These are phyloP conservation scores for Fraxinus floribunda DNA, from an alignment of 305 asterid genomes.

Conservation along the genomic window DNA sequence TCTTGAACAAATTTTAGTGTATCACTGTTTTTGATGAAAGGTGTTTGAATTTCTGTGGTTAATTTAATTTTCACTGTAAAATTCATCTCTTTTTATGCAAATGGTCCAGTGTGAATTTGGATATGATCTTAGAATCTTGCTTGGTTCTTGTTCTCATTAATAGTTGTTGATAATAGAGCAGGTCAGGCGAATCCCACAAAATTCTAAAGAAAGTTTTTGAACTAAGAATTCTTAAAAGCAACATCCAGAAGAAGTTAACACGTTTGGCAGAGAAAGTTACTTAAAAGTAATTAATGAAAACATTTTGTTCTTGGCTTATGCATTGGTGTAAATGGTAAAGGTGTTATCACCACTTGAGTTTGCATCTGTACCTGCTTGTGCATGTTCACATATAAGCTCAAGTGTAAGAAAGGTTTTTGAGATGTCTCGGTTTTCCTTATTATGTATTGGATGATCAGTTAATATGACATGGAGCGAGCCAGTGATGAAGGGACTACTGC, in stretches of 20 bases:
- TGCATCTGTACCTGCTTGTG: neutral
- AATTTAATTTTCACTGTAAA: neutral
- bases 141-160: neutral
- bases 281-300: neutral
- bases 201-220: neutral
- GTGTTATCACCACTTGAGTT: neutral
- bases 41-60: neutral
- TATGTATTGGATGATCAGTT: constrained; percentile 42
- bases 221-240: neutral
- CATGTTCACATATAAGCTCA: neutral
- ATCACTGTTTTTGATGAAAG: constrained; percentile 7
- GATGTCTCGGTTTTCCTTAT: constrained; percentile 15
- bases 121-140: neutral
- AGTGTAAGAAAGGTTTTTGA: neutral
- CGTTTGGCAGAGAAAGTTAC: neutral
- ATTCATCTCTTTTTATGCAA: neutral
- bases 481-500: constrained; percentile 59
- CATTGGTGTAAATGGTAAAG: neutral
- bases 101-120: neutral
- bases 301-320: neutral
- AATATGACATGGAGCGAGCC: constrained; percentile 78
- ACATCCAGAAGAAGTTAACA: neutral
- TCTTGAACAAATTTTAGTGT: constrained; percentile 10
- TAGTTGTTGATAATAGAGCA: neutral
- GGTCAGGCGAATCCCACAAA: neutral